These are phyloP conservation scores for Penicillium paneum DNA, from an alignment of 2,329 filamentous ascomycete genomes.

Conservation along the genomic window DNA sequence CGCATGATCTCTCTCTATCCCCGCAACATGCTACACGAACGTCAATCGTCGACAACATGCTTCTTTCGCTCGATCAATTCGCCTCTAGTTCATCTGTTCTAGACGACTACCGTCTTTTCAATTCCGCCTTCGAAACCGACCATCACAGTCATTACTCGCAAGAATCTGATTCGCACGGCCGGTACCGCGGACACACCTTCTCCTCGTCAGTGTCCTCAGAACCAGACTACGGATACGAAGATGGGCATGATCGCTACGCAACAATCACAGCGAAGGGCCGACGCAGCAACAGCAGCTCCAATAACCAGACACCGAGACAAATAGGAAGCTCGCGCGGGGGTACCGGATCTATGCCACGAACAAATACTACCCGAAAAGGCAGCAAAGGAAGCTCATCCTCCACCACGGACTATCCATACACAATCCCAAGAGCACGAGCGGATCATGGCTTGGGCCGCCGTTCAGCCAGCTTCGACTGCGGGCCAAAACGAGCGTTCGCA, in stretches of 20 bases:
- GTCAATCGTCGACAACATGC: constrained; percentile 93
- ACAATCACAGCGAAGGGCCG: constrained; percentile 49
- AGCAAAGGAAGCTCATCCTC: constrained; percentile 75
- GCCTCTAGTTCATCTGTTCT: constrained; percentile 36
- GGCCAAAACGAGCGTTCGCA: constrained; percentile 33
- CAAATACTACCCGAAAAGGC: constrained; percentile 51
- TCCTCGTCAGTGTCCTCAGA: constrained; percentile 60
- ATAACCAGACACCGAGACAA: constrained; percentile 60
- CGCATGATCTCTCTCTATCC: constrained; percentile 79
- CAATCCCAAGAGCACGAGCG: constrained; percentile 34
- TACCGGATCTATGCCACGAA: constrained; percentile 23
- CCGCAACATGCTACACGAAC: constrained; percentile 75
- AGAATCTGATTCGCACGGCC: constrained; percentile 35
- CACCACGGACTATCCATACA: constrained; percentile 68
- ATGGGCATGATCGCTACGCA: constrained; percentile 41
- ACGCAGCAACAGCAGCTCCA: constrained; percentile 78
- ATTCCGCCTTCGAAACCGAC: constrained; percentile 43
- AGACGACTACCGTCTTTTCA: constrained; percentile 39
- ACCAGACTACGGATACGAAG: constrained; percentile 45
- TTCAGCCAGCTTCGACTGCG: constrained; percentile 47
- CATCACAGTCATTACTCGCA: constrained; percentile 30
- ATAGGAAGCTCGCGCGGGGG: constrained; percentile 60
- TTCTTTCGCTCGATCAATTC: constrained; percentile 85
- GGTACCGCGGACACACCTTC: constrained; percentile 58
- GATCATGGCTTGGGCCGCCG: constrained; percentile 35